These are phyloP conservation scores for Claviceps humidiphila DNA, from an alignment of 2,329 filamentous ascomycete genomes.

Conservation along the genomic window DNA sequence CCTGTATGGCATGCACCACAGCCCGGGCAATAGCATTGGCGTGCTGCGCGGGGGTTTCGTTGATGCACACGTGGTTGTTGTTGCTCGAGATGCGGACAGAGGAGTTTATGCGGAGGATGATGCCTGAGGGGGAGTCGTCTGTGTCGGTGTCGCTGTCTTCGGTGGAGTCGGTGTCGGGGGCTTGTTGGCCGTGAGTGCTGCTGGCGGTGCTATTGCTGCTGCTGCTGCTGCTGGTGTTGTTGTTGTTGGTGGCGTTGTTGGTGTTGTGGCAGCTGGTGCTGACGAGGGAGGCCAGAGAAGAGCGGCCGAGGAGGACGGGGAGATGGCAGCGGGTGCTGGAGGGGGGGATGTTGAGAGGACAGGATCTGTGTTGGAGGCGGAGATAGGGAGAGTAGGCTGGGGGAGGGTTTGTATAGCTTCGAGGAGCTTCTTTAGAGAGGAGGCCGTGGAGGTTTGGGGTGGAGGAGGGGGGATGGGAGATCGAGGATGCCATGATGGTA, in stretches of 20 bases:
- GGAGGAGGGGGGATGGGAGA: background rate
- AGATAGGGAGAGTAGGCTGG: conserved; percentile 18
- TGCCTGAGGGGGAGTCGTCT: conserved; percentile 16
- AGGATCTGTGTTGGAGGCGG: conserved; percentile 1
- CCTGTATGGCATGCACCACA: conserved; percentile 30
- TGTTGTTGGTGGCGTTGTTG: background rate
- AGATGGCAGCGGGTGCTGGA: background rate
- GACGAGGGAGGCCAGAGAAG: background rate
- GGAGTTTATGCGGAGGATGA: conserved; percentile 35
- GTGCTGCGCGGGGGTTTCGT: conserved; percentile 23
- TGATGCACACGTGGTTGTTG: conserved; percentile 35
- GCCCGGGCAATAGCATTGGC: conserved; percentile 30
- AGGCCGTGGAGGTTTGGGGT: background rate
- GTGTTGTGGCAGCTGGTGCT: background rate
- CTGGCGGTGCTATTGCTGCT: background rate
- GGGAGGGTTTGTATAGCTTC: conserved; percentile 12
- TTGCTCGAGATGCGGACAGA: conserved; percentile 31
- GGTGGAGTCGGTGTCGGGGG: background rate
- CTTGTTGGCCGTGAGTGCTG: background rate
- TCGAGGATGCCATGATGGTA: no score
- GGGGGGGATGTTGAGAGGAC: background rate
- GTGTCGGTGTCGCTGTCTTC: background rate
- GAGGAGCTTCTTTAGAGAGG: conserved; percentile 5
- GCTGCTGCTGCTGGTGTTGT: background rate
- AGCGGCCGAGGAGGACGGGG: background rate